Percentiles rank a stretch among this genome's conserved stretches.
Evolutionary conservation across 108 stramenopile genomes (phyloP).

Genomic region (Nitzschia inconspicua): DNA sequence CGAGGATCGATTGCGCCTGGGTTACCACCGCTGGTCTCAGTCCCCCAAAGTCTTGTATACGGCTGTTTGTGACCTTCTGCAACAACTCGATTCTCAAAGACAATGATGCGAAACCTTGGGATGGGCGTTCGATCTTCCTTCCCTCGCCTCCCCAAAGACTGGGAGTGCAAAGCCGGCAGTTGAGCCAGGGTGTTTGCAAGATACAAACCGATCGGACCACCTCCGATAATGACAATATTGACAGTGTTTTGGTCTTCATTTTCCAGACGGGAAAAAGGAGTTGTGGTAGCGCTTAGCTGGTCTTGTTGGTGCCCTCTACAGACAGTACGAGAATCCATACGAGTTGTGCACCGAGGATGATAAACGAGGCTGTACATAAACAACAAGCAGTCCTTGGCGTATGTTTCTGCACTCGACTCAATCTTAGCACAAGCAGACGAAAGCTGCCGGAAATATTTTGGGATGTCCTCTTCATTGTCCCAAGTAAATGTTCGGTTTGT

Average conservation of each 20-base stretch:
- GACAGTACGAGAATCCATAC: slow-evolving; percentile 11
- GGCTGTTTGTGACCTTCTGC: slow-evolving; percentile 12
- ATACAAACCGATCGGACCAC: slow-evolving; percentile 21
- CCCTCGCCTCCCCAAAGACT: too few species aligned
- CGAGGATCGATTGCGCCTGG: slow-evolving; percentile 9
- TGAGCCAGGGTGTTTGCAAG: slow-evolving; percentile 26
- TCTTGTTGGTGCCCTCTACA: neutral
- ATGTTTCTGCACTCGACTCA: neutral
- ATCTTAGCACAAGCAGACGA: neutral
- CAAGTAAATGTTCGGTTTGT: too few species aligned
- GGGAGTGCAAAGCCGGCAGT: neutral
- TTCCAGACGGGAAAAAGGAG: neutral
- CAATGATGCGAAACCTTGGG: slow-evolving; percentile 8
- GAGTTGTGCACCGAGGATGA: slow-evolving; percentile 19
- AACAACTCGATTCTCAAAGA: slow-evolving; percentile 16
- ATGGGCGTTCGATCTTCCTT: neutral
- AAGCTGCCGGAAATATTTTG: slow-evolving; percentile 2
- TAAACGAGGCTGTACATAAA: slow-evolving; percentile 5
- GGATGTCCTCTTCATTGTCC: slow-evolving; percentile 17
- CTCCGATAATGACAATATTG: slow-evolving; percentile 23
- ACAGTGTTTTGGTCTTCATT: slow-evolving; percentile 6
- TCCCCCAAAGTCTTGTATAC: slow-evolving; percentile 19
- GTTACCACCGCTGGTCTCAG: neutral
- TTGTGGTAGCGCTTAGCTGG: neutral
- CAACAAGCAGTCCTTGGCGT: slow-evolving; percentile 4